A percentile compares a stretch with the other conserved stretches of the same genome.
phyloP scores from a whole-genome alignment of 352 stramenopile species.

The Globisporangium perplexum region DNA sequence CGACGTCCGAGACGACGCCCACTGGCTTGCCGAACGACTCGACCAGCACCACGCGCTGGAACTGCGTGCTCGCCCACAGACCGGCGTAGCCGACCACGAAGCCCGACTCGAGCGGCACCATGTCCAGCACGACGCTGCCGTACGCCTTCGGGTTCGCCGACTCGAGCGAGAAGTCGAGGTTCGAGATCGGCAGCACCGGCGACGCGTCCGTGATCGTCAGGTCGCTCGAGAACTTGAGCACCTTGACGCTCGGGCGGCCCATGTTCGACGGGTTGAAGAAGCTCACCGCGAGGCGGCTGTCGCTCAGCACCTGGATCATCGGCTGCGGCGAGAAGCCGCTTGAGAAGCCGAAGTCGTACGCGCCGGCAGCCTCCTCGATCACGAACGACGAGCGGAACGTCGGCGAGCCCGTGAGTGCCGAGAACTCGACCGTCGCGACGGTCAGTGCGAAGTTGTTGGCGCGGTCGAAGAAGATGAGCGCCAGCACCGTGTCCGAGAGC shows the following conservation, averaged over 20 bases:
- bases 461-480: constrained; percentile 63
- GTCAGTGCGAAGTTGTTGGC: constrained; percentile 75
- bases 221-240: constrained; percentile 61
- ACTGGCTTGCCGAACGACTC: constrained; percentile 66
- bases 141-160: constrained; percentile 45
- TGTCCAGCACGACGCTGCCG: constrained; percentile 49
- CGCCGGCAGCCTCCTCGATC: constrained; percentile 45
- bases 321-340: constrained; percentile 69
- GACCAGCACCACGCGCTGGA: constrained; percentile 66
- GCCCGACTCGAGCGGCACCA: constrained; percentile 44
- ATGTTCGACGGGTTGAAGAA: constrained; percentile 76
- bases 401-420: constrained; percentile 33
- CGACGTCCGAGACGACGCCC: constrained; percentile 59
- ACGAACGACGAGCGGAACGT: constrained; percentile 73
- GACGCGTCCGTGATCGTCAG: constrained; percentile 44
- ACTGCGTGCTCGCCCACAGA: constrained; percentile 40
- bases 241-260: constrained; percentile 69
- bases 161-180: constrained; percentile 60
- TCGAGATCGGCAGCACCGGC: constrained; percentile 58
- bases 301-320: constrained; percentile 37
- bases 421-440: constrained; percentile 63
- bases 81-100: constrained; percentile 57
- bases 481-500: constrained; percentile 54
- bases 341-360: constrained; percentile 63
- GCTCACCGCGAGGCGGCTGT: constrained; percentile 51